These are phyloP conservation scores for Bertia moriformis DNA, from an alignment of 2,329 filamentous ascomycete species.

Conservation along the genomic window DNA sequence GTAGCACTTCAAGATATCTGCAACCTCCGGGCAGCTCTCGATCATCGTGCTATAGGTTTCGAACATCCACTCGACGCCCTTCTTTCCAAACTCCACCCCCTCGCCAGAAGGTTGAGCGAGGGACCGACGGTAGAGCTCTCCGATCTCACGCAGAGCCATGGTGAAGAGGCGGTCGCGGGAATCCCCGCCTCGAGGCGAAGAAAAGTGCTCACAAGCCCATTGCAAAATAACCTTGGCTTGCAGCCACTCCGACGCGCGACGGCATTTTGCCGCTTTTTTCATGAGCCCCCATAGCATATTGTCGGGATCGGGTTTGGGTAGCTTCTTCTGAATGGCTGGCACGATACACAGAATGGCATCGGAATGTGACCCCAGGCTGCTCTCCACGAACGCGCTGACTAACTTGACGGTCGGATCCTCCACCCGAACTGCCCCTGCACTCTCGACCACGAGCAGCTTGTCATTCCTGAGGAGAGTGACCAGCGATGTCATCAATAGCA, in stretches of 20 bases:
- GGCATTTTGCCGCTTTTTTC: not conserved
- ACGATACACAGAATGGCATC: conserved; percentile 5
- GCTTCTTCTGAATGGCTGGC: not conserved
- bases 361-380: conserved; percentile 3
- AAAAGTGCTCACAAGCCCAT: not conserved
- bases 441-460: not conserved
- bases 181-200: not conserved
- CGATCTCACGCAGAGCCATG: not conserved
- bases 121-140: not conserved
- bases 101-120: not conserved
- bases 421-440: not conserved
- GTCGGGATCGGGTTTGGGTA: conserved; percentile 2
- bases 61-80: not conserved
- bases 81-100: not conserved
- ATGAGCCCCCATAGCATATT: not conserved
- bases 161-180: not conserved
- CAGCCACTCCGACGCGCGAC: not conserved
- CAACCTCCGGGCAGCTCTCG: not conserved
- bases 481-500: conserved; percentile 1
- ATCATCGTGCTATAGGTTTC: not conserved
- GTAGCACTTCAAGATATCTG: not conserved
- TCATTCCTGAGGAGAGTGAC: not conserved
- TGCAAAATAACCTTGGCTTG: not conserved
- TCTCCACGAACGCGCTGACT: conserved; percentile 5
- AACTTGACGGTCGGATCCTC: conserved; percentile 2